These are phyloP conservation scores for Giardia duodenalis DNA, from an alignment of 208 protist species.

Conservation along the genomic window DNA sequence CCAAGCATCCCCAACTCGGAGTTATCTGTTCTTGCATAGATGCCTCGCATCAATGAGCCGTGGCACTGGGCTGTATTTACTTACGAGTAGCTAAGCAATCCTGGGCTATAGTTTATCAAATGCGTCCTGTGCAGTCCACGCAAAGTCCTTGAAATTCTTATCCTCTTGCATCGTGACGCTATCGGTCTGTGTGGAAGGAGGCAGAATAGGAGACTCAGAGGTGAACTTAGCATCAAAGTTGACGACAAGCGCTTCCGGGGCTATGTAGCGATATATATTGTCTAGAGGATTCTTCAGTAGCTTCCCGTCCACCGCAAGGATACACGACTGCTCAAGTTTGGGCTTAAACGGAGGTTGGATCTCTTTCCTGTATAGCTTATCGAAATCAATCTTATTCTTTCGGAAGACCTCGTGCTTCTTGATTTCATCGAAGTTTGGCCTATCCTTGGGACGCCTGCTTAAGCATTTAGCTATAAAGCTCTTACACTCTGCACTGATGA, in stretches of 20 bases:
- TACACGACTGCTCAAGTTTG: background rate
- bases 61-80: no score
- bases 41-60: no score
- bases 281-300: background rate
- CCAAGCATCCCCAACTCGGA: no score
- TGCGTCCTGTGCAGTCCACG: conserved; percentile 11
- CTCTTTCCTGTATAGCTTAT: background rate
- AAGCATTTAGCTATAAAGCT: background rate
- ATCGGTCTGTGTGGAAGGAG: background rate
- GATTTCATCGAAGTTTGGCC: background rate
- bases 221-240: conserved; percentile 30
- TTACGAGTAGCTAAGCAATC: no score
- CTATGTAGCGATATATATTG: conserved; percentile 11
- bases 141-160: conserved; percentile 17
- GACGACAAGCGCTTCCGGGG: conserved; percentile 8
- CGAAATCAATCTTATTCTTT: conserved; percentile 26
- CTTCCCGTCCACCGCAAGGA: background rate
- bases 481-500: background rate
- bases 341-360: background rate
- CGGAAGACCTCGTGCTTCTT: conserved; percentile 16
- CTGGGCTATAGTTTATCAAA: no score
- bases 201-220: background rate
- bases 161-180: conserved; percentile 1
- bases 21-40: no score
- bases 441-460: background rate